Base-by-base conservation (phyloP, 169 alveolate species). In the Cryptosporidium bovis region DNA sequence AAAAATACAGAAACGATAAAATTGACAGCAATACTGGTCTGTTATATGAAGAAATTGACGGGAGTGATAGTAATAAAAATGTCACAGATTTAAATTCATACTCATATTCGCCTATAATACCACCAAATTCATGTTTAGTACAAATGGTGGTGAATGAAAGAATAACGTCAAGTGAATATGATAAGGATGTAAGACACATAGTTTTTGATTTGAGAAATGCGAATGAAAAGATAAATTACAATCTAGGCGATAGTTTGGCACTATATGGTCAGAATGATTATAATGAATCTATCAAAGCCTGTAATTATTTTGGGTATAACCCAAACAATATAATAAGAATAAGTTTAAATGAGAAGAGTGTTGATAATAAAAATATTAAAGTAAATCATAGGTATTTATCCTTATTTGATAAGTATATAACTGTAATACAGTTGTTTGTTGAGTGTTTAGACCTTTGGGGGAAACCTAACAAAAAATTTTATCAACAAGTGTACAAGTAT, bases 381-480 rank as follows among this genome's bases (percentile, higher is more conserved):
- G 87, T 77, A 24, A 77, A 60, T 60, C 77, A 77, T 27, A 55
- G 87, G 8, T 77, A 77, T 18, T 34, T 36, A 18, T 64, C 68
- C 8, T 50, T 67, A 10, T 89, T 65, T 77, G 84, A 69, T 4
- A 58, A 51, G 1, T 82, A 83, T 16, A 65, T 89, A 68, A 71
- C 92, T 5, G 68, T 67, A 15, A n/a, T 44, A 34, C 92, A 89
- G 55, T 60, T 89, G 51, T 82, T 82, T 40, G 71, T 65, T 24
- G 92, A 89, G 64, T 77, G 85, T 46, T 33, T 87, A 34, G 92
- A 87, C 53, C 51, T 87, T 16, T 64, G 83, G 69, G 92, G 92
- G 2, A 64, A 82, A 50, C 92, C 92, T 13, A 66, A 65, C 34
- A 65, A 68, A 53, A 51, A 55, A 77, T 82, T 89, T 60, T 82